These are phyloP conservation scores for Teunomyces panamensis DNA, from an alignment of 805 yeast genomes.

Conservation along the genomic window DNA sequence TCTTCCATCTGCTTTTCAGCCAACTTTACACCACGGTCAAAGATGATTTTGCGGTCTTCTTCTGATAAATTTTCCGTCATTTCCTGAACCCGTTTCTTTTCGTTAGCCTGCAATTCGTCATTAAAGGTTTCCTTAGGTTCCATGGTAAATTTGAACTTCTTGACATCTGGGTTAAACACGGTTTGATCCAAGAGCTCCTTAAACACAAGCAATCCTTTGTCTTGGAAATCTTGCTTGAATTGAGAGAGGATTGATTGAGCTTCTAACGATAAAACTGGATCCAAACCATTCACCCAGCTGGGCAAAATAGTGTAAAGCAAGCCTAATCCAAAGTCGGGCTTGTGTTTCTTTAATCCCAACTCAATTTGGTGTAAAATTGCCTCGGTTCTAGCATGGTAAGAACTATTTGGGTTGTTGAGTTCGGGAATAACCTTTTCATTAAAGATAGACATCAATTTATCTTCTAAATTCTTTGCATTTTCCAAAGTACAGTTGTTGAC, in stretches of 20 bases:
- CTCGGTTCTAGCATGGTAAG: constrained; percentile 51
- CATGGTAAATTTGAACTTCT: constrained; percentile 74
- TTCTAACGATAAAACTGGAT: constrained; percentile 66
- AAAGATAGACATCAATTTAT: constrained; percentile 47
- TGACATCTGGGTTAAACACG: constrained; percentile 43
- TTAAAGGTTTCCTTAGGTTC: constrained; percentile 62
- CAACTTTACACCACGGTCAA: constrained; percentile 56
- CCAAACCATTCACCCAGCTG: constrained; percentile 79
- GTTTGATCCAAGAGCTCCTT: constrained; percentile 54
- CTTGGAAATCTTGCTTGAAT: constrained; percentile 60
- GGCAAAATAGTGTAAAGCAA: constrained; percentile 73
- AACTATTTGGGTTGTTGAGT: constrained; percentile 18
- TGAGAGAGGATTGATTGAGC: constrained; percentile 57
- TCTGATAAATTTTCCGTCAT: constrained; percentile 42
- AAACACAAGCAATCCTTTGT: constrained; percentile 53
- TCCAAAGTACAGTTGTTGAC: constrained; percentile 65
- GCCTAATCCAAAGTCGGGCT: constrained; percentile 84
- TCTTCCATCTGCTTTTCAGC: constrained; percentile 60
- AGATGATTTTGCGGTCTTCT: constrained; percentile 56
- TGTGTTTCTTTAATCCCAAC: constrained; percentile 77
- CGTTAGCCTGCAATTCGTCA: constrained; percentile 60
- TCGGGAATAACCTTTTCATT: constrained; percentile 35
- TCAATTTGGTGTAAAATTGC: constrained; percentile 90
- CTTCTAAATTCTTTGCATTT: constrained; percentile 46
- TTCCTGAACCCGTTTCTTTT: constrained; percentile 44